Percentiles rank a stretch among this genome's conserved stretches.
Evolutionary conservation across 345 rosid genomes (phyloP).

Genomic region (Acer yangbiense): DNA sequence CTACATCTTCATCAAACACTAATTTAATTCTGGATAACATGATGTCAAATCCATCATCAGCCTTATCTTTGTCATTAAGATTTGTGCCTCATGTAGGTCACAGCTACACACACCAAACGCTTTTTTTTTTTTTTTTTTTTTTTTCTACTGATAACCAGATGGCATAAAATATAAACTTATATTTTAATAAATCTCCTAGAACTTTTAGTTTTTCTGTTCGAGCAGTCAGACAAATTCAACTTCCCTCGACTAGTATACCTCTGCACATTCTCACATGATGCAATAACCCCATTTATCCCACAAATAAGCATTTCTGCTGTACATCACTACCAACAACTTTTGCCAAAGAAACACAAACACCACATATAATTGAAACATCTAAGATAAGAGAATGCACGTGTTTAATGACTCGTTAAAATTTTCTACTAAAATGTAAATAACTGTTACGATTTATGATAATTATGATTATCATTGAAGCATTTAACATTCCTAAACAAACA

Average conservation of each 20-base stretch:
- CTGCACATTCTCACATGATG: neutral
- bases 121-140: neutral
- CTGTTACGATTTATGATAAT: neutral
- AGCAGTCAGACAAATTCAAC: neutral
- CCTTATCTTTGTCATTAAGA: neutral
- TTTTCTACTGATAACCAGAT: neutral
- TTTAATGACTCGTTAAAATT: neutral
- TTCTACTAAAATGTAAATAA: neutral
- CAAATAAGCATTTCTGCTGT: neutral
- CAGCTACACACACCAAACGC: neutral
- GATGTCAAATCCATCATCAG: neutral
- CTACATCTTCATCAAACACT: neutral
- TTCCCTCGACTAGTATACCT: neutral
- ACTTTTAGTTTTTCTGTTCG: neutral
- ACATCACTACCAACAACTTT: neutral
- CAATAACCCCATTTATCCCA: neutral
- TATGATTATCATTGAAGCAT: neutral
- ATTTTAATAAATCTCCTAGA: neutral
- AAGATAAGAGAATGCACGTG: neutral
- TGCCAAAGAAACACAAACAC: neutral
- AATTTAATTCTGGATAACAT: neutral
- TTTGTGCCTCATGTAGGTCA: neutral
- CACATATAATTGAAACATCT: constrained; percentile 7
- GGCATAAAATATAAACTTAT: neutral
- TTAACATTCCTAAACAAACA: neutral